These are phyloP conservation scores for Colletotrichum sublineola DNA, from an alignment of 2,329 filamentous ascomycete species.

Conservation along the genomic window DNA sequence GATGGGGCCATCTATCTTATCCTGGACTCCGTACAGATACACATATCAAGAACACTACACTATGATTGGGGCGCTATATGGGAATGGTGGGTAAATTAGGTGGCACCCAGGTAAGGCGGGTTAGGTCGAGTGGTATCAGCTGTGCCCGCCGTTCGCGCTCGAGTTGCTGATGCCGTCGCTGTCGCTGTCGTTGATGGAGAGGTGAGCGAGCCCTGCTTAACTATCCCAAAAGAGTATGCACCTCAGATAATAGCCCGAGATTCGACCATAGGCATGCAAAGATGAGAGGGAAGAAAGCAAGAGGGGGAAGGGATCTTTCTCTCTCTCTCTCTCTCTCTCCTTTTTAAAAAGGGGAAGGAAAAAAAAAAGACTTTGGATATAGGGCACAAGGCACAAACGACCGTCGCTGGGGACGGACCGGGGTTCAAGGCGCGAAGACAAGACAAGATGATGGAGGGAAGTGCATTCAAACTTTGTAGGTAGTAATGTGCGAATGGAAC, in stretches of 20 bases:
- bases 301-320: not conserved
- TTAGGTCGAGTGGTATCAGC: not conserved
- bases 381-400: constrained; percentile 16
- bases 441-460: constrained; percentile 8
- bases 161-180: constrained; percentile 9
- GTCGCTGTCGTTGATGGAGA: not conserved
- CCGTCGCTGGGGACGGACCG: not conserved
- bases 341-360: too few relatives aligned
- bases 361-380: not conserved
- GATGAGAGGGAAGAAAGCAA: not conserved
- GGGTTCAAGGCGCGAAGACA: not conserved
- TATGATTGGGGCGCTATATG: not conserved
- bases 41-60: not conserved
- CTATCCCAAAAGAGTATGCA: constrained; percentile 7
- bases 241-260: constrained; percentile 10
- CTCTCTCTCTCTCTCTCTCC: too few relatives aligned
- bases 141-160: constrained; percentile 23
- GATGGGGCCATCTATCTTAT: not conserved
- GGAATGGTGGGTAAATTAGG: not conserved
- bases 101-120: not conserved
- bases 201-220: not conserved
- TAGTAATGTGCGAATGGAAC: constrained; percentile 1
- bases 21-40: not conserved
- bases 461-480: not conserved
- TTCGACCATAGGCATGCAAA: constrained; percentile 4